These are phyloP conservation scores for Colletotrichum lindemuthianum DNA, from an alignment of 2,329 filamentous ascomycete species.

Conservation along the genomic window DNA sequence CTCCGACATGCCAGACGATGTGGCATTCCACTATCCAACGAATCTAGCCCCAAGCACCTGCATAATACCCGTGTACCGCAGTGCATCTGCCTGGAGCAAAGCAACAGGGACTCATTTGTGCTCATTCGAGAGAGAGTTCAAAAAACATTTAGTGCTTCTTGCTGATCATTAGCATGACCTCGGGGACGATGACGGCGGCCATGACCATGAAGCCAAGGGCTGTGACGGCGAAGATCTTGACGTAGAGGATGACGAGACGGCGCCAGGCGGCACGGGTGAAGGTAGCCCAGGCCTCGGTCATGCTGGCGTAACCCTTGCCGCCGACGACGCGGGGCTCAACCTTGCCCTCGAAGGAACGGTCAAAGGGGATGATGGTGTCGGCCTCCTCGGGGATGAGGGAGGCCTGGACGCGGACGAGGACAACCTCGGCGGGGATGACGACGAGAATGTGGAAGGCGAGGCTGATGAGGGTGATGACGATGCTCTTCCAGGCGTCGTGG, in stretches of 20 bases:
- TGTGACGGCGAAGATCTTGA: constrained; percentile 73
- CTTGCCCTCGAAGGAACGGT: constrained; percentile 84
- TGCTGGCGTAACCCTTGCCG: constrained; percentile 75
- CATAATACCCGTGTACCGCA: too few species aligned
- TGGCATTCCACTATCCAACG: too few species aligned
- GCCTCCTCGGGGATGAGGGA: constrained; percentile 84
- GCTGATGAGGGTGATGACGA: constrained; percentile 56
- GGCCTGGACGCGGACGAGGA: constrained; percentile 85
- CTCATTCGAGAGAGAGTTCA: too few species aligned
- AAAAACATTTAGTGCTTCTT: constrained; percentile 16
- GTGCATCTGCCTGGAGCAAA: too few species aligned
- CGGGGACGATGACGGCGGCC: constrained; percentile 58
- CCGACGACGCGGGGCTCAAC: constrained; percentile 79
- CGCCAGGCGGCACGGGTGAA: constrained; percentile 79
- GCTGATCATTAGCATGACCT: constrained; percentile 57
- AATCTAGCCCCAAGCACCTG: too few species aligned
- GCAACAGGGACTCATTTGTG: too few species aligned
- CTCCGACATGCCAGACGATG: too few species aligned
- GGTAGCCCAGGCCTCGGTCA: constrained; percentile 81
- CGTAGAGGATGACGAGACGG: constrained; percentile 78
- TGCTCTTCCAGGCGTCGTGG: constrained; percentile 54
- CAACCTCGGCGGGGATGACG: constrained; percentile 79
- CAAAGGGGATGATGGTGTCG: constrained; percentile 88
- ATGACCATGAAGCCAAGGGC: constrained; percentile 59
- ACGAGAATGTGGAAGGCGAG: constrained; percentile 68